Evolutionary conservation across 129 eudicot species (phyloP).

Genomic region (Kitagawia praeruptora): DNA sequence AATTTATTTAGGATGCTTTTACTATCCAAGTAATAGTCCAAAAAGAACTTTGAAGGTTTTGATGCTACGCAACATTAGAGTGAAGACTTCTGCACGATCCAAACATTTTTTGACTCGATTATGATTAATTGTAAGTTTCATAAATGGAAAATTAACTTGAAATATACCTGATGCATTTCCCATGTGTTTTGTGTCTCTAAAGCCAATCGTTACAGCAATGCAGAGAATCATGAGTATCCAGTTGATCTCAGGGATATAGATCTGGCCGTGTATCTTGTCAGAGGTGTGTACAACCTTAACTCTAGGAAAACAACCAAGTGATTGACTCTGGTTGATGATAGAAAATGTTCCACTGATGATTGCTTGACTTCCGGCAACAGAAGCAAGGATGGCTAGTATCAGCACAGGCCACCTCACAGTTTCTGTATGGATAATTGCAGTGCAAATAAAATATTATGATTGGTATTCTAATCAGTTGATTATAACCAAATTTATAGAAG

Average conservation of each 20-base stretch:
- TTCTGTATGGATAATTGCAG: conserved; percentile 34
- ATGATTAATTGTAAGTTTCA: neutral
- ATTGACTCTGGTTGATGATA: conserved; percentile 87
- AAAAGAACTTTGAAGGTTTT: neutral
- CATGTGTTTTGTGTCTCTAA: conserved; percentile 84
- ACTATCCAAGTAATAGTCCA: neutral
- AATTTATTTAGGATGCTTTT: no score
- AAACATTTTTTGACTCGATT: neutral
- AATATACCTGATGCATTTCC: conserved; percentile 87
- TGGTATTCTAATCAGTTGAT: neutral
- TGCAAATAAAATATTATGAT: neutral
- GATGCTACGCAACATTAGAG: neutral
- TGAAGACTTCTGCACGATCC: neutral
- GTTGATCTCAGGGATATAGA: conserved; percentile 89
- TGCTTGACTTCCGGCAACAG: conserved; percentile 98
- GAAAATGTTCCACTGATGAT: conserved; percentile 98
- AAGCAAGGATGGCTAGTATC: conserved; percentile 78
- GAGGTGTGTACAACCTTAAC: conserved; percentile 87
- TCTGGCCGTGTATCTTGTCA: conserved; percentile 84
- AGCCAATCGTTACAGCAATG: conserved; percentile 88
- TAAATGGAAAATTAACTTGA: neutral
- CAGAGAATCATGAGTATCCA: conserved; percentile 92
- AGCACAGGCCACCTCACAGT: conserved; percentile 84
- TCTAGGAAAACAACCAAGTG: conserved; percentile 94
- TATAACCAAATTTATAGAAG: neutral